phyloP scores from a whole-genome alignment of 495 filamentous ascomycete genomes.

The Podospora bellae-mahoneyi region DNA sequence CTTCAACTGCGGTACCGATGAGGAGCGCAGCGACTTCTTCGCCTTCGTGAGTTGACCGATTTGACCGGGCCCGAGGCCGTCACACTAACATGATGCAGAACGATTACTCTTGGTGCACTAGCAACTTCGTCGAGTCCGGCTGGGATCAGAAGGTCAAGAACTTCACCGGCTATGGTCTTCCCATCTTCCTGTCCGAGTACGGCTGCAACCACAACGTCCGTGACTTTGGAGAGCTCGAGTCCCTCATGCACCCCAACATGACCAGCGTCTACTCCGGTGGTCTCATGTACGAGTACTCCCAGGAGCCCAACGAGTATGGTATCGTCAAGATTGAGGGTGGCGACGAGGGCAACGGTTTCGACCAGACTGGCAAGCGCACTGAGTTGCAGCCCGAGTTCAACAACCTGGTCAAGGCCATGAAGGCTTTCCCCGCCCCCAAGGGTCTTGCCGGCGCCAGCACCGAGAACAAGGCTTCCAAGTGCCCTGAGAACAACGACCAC shows the following conservation, averaged over 20 bases:
- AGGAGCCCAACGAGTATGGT: constrained; percentile 75
- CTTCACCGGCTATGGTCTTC: constrained; percentile 85
- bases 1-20: constrained; percentile 92
- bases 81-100: constrained; percentile 47
- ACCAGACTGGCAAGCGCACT: constrained; percentile 29
- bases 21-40: constrained; percentile 90
- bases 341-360: constrained; percentile 45
- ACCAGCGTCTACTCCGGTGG: constrained; percentile 91
- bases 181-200: constrained; percentile 95
- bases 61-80: background rate
- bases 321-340: constrained; percentile 66
- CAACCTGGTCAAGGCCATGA: constrained; percentile 62
- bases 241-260: constrained; percentile 84
- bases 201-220: constrained; percentile 81
- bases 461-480: constrained; percentile 60
- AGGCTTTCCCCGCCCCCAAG: constrained; percentile 58
- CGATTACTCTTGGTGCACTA: constrained; percentile 98
- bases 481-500: constrained; percentile 63
- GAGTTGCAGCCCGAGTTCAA: constrained; percentile 50
- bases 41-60: constrained; percentile 58
- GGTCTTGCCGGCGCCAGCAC: constrained; percentile 77
- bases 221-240: constrained; percentile 72
- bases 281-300: constrained; percentile 92
- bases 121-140: constrained; percentile 71
- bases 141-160: constrained; percentile 90